Evolutionary conservation across 352 stramenopile species (phyloP), one percentile per base, ranked within the genome.

Genomic region (Thalassiosira allenii): DNA sequence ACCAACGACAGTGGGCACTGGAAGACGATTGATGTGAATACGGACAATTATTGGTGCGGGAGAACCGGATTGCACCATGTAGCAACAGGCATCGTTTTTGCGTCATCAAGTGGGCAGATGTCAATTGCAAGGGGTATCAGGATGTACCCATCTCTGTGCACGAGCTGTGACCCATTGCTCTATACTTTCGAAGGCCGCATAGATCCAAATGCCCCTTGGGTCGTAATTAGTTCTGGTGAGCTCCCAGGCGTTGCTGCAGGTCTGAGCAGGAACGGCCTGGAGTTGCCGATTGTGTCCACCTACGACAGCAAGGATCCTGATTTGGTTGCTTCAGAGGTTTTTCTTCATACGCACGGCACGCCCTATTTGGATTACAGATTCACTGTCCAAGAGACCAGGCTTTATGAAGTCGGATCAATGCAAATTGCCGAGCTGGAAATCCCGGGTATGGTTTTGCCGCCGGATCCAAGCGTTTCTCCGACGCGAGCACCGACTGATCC

Each of bases 101-200:
- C 6, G 2, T 29, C 54, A 3, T 22, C 6, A 3, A 3, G 2
- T 11, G 25, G 54, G 23, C 54, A 64, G 29, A 11, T 64, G 22
- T 32, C 54, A 22, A 64, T 64, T 22, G 2, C 54, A 64, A 47
- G 17, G 17, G 17, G 17, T 9, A 47, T 47, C 17, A 9, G 37
- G 8, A 9, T 47, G 9, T 47, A 17, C 37, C 9, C 37, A 17
- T 9, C 37, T 17, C 9, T 17, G 9, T 75, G 66, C 32, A 32
- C 0, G 1, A 43, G 25, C 20, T 73, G 57, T 27, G 70, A 71
- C 34, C 34, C 30, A 14, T 17, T 73, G 1, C 17, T 40, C 14
- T 79, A 73, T 33, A 53, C 52, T 14, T 56, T 79, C 6, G 47
- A 62, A 33, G 70, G 70, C 64, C 70, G 70, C 34, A n/a, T 30